Base-by-base conservation (phyloP, 148 eudicot species). In the Rhododendron griersonianum region DNA sequence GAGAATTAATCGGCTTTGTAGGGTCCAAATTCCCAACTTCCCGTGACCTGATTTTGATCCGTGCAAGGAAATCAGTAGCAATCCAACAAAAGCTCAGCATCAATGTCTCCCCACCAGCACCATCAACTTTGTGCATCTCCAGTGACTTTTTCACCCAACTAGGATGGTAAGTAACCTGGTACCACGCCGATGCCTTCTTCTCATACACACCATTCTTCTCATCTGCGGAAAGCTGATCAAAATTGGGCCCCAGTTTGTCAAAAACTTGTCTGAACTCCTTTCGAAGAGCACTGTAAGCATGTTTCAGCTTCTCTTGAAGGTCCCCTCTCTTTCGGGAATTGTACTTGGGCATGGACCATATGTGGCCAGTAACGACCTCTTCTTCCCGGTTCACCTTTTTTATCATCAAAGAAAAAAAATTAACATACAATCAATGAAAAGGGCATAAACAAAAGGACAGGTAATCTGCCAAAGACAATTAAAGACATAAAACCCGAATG, bases 151-250 rank as follows among this genome's bases (percentile, higher is more conserved):
- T 87, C 61, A 94, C 88, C 94, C 95, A 93, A 19, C 75, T 15
- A 44, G 93, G 88, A 78, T 92, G 95, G 84, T 96, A 96, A 9
- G 94, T 96, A 23, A 95, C 95, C 86, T 87, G 95, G 85, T 96
- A 96, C 99, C 99, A 96, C 0, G 99, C 99, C 0, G 98, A 96
- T 5, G 99, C 99, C 91, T 95, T 96, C 83, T 81, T 88, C 81
- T 96, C 99, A 63, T 93, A 96, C 69, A 88, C 14, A 1, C 8
- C 50, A 69, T 91, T 94, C 88, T 89, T 96, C 85, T 96, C 95
- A 41, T 93, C 94, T 19, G 86, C 91, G 2, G 90, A 55, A 3
- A 90, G 89, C 7, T 83, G 53, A 45, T 89, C 92, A 71, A 88
- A 81, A 47, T 91, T 89, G 0, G 92, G 55, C 33, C 86, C 91